Evolutionary conservation across 306 rosid genomes (phyloP).

Genomic region (Cercis canadensis): DNA sequence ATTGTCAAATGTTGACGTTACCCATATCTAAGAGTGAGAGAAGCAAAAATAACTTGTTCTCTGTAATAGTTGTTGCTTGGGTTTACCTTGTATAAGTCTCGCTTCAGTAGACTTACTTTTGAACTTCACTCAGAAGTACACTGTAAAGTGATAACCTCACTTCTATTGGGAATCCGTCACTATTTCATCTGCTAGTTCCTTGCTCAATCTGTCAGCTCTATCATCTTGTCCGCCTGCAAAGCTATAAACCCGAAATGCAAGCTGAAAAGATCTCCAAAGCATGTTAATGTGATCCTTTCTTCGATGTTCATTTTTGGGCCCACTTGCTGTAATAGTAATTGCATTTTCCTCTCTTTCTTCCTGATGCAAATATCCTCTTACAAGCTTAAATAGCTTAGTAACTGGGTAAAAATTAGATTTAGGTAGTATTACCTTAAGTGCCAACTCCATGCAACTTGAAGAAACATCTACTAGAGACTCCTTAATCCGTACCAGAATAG

Average conservation of each 20-base stretch:
- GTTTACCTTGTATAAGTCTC: too few species aligned
- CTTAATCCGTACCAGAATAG: constrained; percentile 38
- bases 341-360: constrained; percentile 35
- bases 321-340: not conserved
- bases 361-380: constrained; percentile 3
- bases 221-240: constrained; percentile 62
- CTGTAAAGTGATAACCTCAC: not conserved
- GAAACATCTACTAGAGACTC: constrained; percentile 54
- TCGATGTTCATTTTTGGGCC: constrained; percentile 8
- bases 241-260: constrained; percentile 53
- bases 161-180: constrained; percentile 30
- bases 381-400: not conserved
- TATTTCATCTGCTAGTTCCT: constrained; percentile 44
- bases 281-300: constrained; percentile 24
- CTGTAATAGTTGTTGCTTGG: too few species aligned
- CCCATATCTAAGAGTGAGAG: too few species aligned
- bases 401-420: not conserved
- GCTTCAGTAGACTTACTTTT: too few species aligned
- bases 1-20: too few species aligned
- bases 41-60: too few species aligned
- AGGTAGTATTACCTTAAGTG: constrained; percentile 39
- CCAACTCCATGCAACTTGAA: constrained; percentile 56
- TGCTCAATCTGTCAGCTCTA: constrained; percentile 44
- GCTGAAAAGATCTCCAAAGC: constrained; percentile 55
- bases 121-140: too few species aligned